Conservation (phyloP, 139 green algal species). For the Desmodesmus armatus region DNA sequence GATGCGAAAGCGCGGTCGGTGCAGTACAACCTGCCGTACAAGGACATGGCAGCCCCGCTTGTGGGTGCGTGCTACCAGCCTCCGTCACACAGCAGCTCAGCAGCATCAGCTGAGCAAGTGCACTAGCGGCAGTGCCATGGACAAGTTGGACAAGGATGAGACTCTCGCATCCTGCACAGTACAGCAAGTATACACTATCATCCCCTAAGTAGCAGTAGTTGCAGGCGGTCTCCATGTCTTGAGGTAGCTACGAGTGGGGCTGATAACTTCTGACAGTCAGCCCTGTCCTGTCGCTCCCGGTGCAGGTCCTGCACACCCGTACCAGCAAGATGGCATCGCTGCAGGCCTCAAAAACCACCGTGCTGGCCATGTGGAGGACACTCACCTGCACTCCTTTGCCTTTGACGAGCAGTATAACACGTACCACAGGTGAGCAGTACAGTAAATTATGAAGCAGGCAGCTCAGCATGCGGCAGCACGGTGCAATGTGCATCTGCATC, state of each 20-base stretch:
- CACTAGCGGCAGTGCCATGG: too few relatives aligned
- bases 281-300: background rate
- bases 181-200: background rate
- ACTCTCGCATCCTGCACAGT: too few relatives aligned
- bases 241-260: background rate
- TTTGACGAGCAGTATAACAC: conserved; percentile 96
- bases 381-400: conserved; percentile 70
- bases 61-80: too few relatives aligned
- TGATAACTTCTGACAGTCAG: background rate
- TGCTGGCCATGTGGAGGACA: conserved; percentile 82
- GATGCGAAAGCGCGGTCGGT: conserved; percentile 69
- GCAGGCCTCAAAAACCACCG: conserved; percentile 86
- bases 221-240: background rate
- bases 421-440: conserved; percentile 68
- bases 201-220: background rate
- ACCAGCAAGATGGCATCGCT: conserved; percentile 77
- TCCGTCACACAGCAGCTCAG: too few relatives aligned
- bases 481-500: too few relatives aligned
- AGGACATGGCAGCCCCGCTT: conserved; percentile 88
- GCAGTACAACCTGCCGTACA: conserved; percentile 84
- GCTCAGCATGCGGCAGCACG: too few relatives aligned
- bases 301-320: conserved; percentile 80
- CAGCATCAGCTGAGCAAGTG: too few relatives aligned
- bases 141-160: too few relatives aligned
- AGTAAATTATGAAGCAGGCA: too few relatives aligned